These are phyloP conservation scores for Puccinellia tenuiflora DNA, from an alignment of 176 grass and related monocot species.

Conservation along the genomic window DNA sequence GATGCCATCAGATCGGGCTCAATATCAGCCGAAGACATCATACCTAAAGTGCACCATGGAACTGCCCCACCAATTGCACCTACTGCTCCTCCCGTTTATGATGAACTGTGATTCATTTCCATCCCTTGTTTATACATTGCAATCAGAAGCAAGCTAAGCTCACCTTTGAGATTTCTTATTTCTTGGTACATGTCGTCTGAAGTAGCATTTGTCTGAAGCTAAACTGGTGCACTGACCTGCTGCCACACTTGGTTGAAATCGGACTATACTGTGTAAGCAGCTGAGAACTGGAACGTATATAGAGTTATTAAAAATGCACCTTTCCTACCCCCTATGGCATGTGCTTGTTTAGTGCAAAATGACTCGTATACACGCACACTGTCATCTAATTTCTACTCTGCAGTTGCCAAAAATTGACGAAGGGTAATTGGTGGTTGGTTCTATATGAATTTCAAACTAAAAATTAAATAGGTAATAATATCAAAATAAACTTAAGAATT, in stretches of 20 bases:
- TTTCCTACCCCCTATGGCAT: background rate
- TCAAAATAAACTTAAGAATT: too few relatives aligned
- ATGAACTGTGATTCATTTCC: slow-evolving; percentile 57
- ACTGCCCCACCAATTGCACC: background rate
- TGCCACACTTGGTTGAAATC: background rate
- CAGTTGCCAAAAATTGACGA: too few relatives aligned
- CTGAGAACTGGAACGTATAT: background rate
- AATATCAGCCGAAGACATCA: slow-evolving; percentile 40
- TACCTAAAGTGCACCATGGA: slow-evolving; percentile 26
- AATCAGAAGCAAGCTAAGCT: background rate
- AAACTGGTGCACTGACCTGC: background rate
- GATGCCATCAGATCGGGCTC: slow-evolving; percentile 79
- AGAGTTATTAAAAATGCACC: background rate
- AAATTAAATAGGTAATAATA: too few relatives aligned
- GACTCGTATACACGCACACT: too few relatives aligned
- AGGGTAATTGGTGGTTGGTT: too few relatives aligned
- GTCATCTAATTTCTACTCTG: too few relatives aligned
- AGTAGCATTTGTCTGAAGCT: background rate
- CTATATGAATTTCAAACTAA: too few relatives aligned
- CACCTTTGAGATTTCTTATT: background rate
- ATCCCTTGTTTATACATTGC: background rate
- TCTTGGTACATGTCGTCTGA: background rate
- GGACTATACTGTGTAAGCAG: background rate
- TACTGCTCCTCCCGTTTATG: slow-evolving; percentile 27
- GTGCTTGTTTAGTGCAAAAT: too few relatives aligned